Percentiles rank a stretch among this genome's conserved stretches.
Evolutionary conservation across 1,284 basidiomycete species (phyloP).

Genomic region (Microbotryum violaceum): DNA sequence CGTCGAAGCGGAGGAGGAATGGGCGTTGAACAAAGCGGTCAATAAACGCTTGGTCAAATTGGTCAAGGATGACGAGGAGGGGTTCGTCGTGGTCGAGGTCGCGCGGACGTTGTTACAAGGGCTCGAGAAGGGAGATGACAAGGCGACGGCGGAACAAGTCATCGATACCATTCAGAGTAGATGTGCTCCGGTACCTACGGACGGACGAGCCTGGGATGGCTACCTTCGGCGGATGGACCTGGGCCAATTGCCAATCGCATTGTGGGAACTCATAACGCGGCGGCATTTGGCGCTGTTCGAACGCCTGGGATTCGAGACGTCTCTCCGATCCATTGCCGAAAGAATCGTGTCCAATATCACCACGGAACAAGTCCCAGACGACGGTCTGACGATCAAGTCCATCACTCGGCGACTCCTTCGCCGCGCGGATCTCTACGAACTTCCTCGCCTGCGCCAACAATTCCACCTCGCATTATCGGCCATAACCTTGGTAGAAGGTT

Average conservation of each 20-base stretch:
- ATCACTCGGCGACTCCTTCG: constrained; percentile 14
- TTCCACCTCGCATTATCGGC: constrained; percentile 1
- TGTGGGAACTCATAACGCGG: constrained; percentile 23
- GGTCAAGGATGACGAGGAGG: neutral
- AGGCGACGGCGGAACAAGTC: too few relatives aligned
- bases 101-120: constrained; percentile 14
- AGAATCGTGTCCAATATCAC: constrained; percentile 1
- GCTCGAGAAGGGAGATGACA: neutral
- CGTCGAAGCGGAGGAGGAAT: neutral
- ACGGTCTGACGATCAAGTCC: constrained; percentile 1
- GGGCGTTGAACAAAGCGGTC: constrained; percentile 5
- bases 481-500: too few relatives aligned
- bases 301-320: constrained; percentile 1
- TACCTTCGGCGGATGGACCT: constrained; percentile 4
- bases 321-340: constrained; percentile 9
- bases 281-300: constrained; percentile 17
- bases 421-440: constrained; percentile 33
- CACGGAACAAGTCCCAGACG: neutral
- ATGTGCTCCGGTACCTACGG: too few relatives aligned
- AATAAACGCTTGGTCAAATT: constrained; percentile 4
- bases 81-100: constrained; percentile 10
- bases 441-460: constrained; percentile 8
- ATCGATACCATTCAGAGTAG: too few relatives aligned
- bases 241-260: constrained; percentile 11
- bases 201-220: constrained; percentile 7